phyloP scores from a whole-genome alignment of 768 basidiomycete species.

The Leccinum uliginosum region DNA sequence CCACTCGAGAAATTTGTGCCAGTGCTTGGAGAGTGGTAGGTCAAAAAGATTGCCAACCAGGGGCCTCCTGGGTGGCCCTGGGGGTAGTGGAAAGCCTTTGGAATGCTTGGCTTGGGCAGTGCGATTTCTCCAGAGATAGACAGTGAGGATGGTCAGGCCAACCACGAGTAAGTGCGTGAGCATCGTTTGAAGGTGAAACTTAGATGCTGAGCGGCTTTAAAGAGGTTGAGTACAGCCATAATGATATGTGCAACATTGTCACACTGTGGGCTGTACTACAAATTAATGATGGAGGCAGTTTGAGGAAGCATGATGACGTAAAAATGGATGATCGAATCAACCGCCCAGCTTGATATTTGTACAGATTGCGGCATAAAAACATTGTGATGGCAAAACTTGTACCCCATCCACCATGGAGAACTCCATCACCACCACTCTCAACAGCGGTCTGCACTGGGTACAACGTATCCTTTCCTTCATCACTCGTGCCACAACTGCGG shows the following conservation, averaged over 20 bases:
- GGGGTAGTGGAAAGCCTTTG: conserved; percentile 5
- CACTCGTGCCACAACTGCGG: not conserved
- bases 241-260: too few relatives aligned
- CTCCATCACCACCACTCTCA: not conserved
- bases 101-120: not conserved
- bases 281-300: too few relatives aligned
- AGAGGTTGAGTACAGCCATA: not conserved
- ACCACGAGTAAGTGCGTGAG: not conserved
- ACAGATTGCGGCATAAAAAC: too few relatives aligned
- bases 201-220: not conserved
- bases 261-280: too few relatives aligned
- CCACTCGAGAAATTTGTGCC: conserved; percentile 10
- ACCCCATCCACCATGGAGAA: not conserved
- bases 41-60: conserved; percentile 8
- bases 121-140: conserved; percentile 2
- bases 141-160: not conserved
- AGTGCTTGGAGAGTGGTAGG: conserved; percentile 2
- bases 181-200: not conserved
- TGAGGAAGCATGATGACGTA: not conserved
- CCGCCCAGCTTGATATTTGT: not conserved
- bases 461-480: not conserved
- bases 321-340: not conserved
- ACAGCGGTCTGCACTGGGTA: not conserved
- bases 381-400: not conserved
- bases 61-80: conserved; percentile 2